phyloP scores from a whole-genome alignment of 768 basidiomycete species.

The Chalciporus pseudorubinellus region DNA sequence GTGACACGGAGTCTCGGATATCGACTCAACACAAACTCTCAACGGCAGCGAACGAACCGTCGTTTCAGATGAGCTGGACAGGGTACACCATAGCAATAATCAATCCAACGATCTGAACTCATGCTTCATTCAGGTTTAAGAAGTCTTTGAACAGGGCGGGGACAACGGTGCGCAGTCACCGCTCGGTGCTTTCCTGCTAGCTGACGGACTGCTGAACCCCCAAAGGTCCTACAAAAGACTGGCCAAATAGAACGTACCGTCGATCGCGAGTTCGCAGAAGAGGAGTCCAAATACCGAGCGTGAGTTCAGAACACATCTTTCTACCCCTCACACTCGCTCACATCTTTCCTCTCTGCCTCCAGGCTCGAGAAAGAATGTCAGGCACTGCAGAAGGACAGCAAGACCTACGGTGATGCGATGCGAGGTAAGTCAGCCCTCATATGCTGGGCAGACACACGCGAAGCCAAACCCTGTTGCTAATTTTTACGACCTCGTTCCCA shows the following conservation, averaged over 20 bases:
- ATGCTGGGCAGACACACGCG: not conserved
- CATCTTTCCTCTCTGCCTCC: not conserved
- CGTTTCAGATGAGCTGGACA: constrained; percentile 50
- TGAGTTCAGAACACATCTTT: constrained; percentile 38
- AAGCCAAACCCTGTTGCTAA: not conserved
- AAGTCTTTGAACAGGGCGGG: constrained; percentile 90
- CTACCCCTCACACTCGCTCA: not conserved
- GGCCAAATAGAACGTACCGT: constrained; percentile 96
- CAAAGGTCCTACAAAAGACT: constrained; percentile 92
- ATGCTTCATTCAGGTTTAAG: constrained; percentile 64
- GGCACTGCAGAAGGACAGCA: constrained; percentile 91
- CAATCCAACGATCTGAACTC: not conserved
- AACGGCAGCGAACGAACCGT: not conserved
- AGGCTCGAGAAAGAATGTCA: constrained; percentile 98
- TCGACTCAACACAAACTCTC: not conserved
- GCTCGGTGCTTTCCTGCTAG: not conserved
- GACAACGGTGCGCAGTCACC: constrained; percentile 63
- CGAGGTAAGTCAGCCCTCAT: constrained; percentile 52
- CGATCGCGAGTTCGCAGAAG: constrained; percentile 89
- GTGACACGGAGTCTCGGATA: not conserved
- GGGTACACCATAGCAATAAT: constrained; percentile 37
- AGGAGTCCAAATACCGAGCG: constrained; percentile 89
- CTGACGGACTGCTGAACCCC: constrained; percentile 7
- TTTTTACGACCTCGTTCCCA: constrained; percentile 29
- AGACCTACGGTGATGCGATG: constrained; percentile 93